phyloP scores from a whole-genome alignment of 768 basidiomycete species.

The Boletus rubroflammeus region DNA sequence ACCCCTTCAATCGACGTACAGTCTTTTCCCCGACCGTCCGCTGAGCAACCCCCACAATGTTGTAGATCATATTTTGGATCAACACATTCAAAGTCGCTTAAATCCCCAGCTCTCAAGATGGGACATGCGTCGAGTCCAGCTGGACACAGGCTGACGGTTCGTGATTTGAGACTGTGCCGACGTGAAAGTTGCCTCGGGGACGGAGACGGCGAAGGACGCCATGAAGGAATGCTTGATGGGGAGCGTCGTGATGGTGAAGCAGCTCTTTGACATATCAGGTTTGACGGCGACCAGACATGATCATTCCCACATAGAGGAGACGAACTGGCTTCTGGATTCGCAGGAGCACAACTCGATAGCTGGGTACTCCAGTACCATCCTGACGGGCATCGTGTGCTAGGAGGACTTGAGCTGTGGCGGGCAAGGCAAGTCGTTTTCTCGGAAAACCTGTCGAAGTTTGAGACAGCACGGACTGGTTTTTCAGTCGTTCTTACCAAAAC shows the following conservation, averaged over 20 bases:
- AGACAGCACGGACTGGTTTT: not conserved
- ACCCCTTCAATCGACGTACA: conserved; percentile 64
- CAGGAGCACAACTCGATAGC: conserved; percentile 11
- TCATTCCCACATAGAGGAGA: conserved; percentile 35
- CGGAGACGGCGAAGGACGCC: conserved; percentile 38
- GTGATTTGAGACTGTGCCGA: conserved; percentile 35
- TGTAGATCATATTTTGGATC: conserved; percentile 60
- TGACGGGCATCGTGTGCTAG: conserved; percentile 7
- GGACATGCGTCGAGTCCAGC: conserved; percentile 54
- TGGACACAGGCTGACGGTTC: conserved; percentile 46
- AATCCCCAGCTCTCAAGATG: conserved; percentile 36
- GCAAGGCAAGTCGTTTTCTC: conserved; percentile 11
- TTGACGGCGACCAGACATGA: conserved; percentile 43
- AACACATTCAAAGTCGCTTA: conserved; percentile 57
- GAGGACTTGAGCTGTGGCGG: not conserved
- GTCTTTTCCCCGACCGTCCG: conserved; percentile 61
- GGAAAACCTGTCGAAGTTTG: conserved; percentile 9
- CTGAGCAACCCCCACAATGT: conserved; percentile 74
- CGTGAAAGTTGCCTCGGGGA: conserved; percentile 17
- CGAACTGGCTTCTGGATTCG: conserved; percentile 3
- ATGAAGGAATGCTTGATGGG: conserved; percentile 10
- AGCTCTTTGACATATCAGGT: conserved; percentile 40
- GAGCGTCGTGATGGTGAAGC: conserved; percentile 24
- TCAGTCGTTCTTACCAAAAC: conserved; percentile 9
- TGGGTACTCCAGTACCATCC: conserved; percentile 18